Conservation (phyloP, 2,329 filamentous ascomycete genomes). For the Hymenoscyphus linearis region DNA sequence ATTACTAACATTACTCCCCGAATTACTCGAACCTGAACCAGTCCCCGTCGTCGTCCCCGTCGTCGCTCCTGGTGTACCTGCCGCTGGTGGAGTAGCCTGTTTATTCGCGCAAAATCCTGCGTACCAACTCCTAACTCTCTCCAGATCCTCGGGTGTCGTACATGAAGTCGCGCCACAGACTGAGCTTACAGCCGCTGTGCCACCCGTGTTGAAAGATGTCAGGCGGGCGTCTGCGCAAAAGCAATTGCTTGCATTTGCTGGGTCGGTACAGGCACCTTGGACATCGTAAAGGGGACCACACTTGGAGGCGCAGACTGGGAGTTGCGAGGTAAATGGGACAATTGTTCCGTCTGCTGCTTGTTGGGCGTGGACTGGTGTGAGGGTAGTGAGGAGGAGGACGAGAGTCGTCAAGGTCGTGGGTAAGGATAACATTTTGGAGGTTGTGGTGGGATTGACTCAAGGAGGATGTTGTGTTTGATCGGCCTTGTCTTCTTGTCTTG, state of each 20-base stretch:
- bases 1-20: background rate
- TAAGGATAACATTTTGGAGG: constrained; percentile 6
- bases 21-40: constrained; percentile 13
- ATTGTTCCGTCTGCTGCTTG: constrained; percentile 33
- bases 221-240: constrained; percentile 66
- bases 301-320: constrained; percentile 56
- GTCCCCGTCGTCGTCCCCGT: background rate
- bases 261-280: constrained; percentile 65
- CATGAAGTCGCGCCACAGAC: constrained; percentile 58
- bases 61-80: constrained; percentile 24
- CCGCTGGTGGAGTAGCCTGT: constrained; percentile 31
- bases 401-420: background rate
- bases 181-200: constrained; percentile 50
- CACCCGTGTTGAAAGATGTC: constrained; percentile 47
- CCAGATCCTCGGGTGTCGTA: constrained; percentile 40
- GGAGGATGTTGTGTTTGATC: background rate
- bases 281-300: constrained; percentile 64
- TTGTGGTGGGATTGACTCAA: background rate
- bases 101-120: constrained; percentile 55
- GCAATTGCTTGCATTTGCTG: constrained; percentile 50
- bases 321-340: constrained; percentile 48
- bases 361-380: constrained; percentile 1
- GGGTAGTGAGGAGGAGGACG: constrained; percentile 2
- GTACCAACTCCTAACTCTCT: constrained; percentile 66
- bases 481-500: background rate